Evolutionary conservation across 768 basidiomycete species (phyloP).

Genomic region (Lentinus brumalis): DNA sequence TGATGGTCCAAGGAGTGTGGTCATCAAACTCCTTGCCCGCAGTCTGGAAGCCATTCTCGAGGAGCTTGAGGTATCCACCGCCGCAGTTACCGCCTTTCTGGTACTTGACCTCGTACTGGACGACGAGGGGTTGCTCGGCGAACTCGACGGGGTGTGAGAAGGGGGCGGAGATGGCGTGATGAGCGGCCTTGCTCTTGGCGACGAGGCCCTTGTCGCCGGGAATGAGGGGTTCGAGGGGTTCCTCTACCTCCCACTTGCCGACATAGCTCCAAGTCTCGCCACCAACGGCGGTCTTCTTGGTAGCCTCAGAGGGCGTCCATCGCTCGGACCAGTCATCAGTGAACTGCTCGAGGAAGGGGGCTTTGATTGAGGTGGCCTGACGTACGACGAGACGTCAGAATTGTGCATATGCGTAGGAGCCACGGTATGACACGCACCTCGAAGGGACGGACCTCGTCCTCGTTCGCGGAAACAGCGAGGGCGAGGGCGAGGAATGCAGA

Average conservation of each 20-base stretch:
- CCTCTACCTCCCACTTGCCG: conserved; percentile 96
- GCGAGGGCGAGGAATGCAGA: conserved; percentile 69
- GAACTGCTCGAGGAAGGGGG: conserved; percentile 96
- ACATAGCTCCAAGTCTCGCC: conserved; percentile 97
- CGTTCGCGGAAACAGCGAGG: conserved; percentile 65
- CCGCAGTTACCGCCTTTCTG: conserved; percentile 99
- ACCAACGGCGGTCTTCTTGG: conserved; percentile 95
- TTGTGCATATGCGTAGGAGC: neutral
- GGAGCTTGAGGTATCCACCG: conserved; percentile 97
- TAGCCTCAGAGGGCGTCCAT: conserved; percentile 96
- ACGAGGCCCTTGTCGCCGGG: conserved; percentile 91
- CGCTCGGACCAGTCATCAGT: conserved; percentile 85
- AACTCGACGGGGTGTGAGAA: conserved; percentile 80
- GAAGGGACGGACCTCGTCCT: conserved; percentile 60
- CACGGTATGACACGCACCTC: conserved; percentile 47
- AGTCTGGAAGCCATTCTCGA: conserved; percentile 92
- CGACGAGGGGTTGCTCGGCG: conserved; percentile 81
- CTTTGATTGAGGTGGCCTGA: conserved; percentile 78
- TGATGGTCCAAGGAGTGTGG: conserved; percentile 92
- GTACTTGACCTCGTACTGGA: conserved; percentile 99
- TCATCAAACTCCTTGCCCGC: conserved; percentile 92
- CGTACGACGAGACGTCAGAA: conserved; percentile 13
- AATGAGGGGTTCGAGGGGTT: conserved; percentile 73
- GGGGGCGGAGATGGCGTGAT: conserved; percentile 97
- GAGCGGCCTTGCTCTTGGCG: conserved; percentile 94